These are phyloP conservation scores for Microstroma glucosiphilum DNA, from an alignment of 1,284 basidiomycete genomes.

Conservation along the genomic window DNA sequence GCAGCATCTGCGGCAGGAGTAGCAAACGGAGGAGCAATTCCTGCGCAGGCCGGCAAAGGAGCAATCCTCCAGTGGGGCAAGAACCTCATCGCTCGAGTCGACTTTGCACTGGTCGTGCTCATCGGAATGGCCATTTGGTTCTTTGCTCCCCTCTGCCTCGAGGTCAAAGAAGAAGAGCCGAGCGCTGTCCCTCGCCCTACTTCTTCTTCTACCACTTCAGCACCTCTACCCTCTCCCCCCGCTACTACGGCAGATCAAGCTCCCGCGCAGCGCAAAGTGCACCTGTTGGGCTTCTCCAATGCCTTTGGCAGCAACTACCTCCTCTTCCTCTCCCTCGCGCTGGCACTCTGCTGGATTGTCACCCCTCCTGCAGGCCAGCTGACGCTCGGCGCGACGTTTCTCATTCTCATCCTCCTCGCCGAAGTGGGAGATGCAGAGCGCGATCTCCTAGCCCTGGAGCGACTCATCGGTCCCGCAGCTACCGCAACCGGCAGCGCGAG, in stretches of 20 bases:
- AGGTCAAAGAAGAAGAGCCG: slow-evolving; percentile 24
- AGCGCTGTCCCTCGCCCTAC: slow-evolving; percentile 2
- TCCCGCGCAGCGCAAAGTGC: slow-evolving; percentile 45
- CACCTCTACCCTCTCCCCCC: slow-evolving; percentile 3
- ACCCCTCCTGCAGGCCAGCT: slow-evolving; percentile 78
- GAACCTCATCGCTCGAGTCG: slow-evolving; percentile 22
- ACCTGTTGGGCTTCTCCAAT: slow-evolving; percentile 82
- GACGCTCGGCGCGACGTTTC: slow-evolving; percentile 60
- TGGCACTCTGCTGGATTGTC: slow-evolving; percentile 62
- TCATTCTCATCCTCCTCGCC: slow-evolving; percentile 54
- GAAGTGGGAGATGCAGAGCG: slow-evolving; percentile 42
- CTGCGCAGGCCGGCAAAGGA: background rate
- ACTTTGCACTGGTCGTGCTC: slow-evolving; percentile 20
- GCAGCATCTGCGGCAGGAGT: background rate
- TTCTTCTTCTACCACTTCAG: background rate
- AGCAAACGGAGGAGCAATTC: slow-evolving; percentile 1
- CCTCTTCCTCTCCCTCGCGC: slow-evolving; percentile 66
- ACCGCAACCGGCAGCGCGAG: background rate
- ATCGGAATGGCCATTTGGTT: slow-evolving; percentile 32
- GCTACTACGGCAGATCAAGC: background rate
- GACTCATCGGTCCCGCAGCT: slow-evolving; percentile 4
- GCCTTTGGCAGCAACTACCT: slow-evolving; percentile 80
- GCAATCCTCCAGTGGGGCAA: slow-evolving; percentile 25
- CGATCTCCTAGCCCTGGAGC: slow-evolving; percentile 22
- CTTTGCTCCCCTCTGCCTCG: slow-evolving; percentile 42